Evolutionary conservation across 768 basidiomycete species (phyloP), one percentile per base, ranked within the genome.

Genomic region (Phlebiopsis gigantea): DNA sequence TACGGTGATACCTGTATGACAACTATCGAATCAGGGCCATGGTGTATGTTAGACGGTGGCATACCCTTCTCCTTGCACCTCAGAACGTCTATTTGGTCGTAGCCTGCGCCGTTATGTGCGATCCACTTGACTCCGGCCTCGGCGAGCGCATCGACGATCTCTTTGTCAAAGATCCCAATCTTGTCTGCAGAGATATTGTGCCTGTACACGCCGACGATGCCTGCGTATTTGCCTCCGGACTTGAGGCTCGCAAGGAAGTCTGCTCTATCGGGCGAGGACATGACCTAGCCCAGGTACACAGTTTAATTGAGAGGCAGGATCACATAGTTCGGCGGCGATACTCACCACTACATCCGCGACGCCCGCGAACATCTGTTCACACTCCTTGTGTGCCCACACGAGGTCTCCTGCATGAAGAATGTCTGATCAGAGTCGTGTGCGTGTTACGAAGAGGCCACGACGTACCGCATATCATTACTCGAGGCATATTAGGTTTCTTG

Each of bases 61-160:
- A 17, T 62, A 88, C 90, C 89, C 69, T 79, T 79, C 8, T 77
- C 80, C 65, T 81, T 88, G 68, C 87, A 87, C 4, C 86, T 86
- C 5, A 72, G 68, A 7, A 93, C 81, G 64, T 94, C 88, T 60
- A 96, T 86, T 58, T 85, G 84, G 67, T 96, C 92, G 67, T 96
- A 97, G 0, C 94, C 93, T 0, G 93, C 92, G 8, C 93, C 93
- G 55, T 93, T 93, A 68, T 93, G 91, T 0, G 87, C 89, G 65
- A 95, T 91, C 85, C 88, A 93, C 65, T 85, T 85, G 61, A 94
- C 78, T 25, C 76, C 79, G 0, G 76, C 59, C 34, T 34, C 50
- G 1, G 90, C 84, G 6, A 96, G 73, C 0, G 79, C 82, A 54
- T 77, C 71, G 62, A 97, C 77, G 61, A 96, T 75, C 59, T 87